Conservation (phyloP, 73 alveolate genomes). For the Paramecium tetraurelia region DNA sequence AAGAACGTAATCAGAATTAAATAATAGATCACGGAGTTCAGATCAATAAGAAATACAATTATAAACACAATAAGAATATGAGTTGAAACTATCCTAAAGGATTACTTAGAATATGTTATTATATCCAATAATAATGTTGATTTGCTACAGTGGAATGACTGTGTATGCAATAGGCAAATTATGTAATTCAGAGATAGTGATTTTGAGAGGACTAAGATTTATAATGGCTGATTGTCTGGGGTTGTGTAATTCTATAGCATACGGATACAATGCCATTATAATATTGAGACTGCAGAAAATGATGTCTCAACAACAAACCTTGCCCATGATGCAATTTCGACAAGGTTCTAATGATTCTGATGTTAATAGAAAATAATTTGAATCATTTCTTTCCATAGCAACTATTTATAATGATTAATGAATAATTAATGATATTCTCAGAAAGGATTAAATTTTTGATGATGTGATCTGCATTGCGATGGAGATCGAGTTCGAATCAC, state of each 20-base stretch:
- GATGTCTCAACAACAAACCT: not conserved
- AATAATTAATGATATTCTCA: not conserved
- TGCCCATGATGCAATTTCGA: not conserved
- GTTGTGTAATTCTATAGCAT: not conserved
- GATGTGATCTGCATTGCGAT: slow-evolving; percentile 30
- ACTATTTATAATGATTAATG: slow-evolving; percentile 2
- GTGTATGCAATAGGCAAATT: not conserved
- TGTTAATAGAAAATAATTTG: slow-evolving; percentile 6
- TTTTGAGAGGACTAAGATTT: not conserved
- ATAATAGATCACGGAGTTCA: not conserved
- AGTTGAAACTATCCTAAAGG: not conserved
- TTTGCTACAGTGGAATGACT: not conserved
- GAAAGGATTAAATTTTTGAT: slow-evolving; percentile 17
- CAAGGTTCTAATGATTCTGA: not conserved
- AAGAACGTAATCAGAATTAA: not conserved
- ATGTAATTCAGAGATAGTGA: not conserved
- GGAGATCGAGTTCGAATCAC: not conserved
- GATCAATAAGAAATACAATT: not conserved
- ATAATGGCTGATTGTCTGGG: slow-evolving; percentile 20
- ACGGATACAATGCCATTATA: not conserved
- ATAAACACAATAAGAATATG: not conserved
- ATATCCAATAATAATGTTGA: slow-evolving; percentile 21
- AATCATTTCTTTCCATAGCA: slow-evolving; percentile 20
- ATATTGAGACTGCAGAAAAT: not conserved
- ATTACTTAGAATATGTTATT: not conserved